Base-by-base conservation (phyloP, 2,329 filamentous ascomycete species). In the Hirsutella minnesotensis region DNA sequence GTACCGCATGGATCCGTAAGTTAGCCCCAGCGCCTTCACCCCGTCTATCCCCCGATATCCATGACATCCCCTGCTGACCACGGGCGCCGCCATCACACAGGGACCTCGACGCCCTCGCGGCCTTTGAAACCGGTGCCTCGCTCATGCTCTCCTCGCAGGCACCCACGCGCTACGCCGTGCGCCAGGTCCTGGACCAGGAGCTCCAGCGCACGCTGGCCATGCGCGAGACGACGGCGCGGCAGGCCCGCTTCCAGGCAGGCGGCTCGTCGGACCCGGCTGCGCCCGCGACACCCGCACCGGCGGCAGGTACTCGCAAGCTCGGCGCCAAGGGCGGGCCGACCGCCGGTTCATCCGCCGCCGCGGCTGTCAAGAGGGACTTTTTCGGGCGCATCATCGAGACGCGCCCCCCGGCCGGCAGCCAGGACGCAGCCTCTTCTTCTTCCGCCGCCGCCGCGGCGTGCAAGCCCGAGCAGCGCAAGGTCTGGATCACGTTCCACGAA, bases 101-200 rank as follows among this genome's bases (percentile, higher is more conserved):
- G 38, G 72, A 78, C 44, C 71, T 98, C n/a, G 92, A 98, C 61
- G 70, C 75, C 9, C 72, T 96, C 0, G 73, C 83, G 1, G 73
- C 75, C 0, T 96, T 86, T 52, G 80, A 86, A 51, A 86, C 86
- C 0, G 75, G 73, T 8, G 65, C 72, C 2, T 66, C 77, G 4
- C 65, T 72, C 4, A 65, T 75, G 4, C 65, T 75, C 15, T 66
- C 71, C 31, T 74, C 76, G 2, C 75, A 77, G 9, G 79, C 78
- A 1, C 87, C 86, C 0, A 86, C 86, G 0, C 78, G 92, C n/a
- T 98, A 87, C 56, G 90, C 90, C 1, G 83, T 98, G 5, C 81
- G 92, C 19, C 90, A 95, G 60, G 89, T 95, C 9, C 73, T 98
- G 1, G 88, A 95, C 55, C 86, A 92, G 58, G 90, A 96, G 60